Base-by-base conservation (phyloP, 1,284 basidiomycete genomes). In the Fomitopsis schrenkii region DNA sequence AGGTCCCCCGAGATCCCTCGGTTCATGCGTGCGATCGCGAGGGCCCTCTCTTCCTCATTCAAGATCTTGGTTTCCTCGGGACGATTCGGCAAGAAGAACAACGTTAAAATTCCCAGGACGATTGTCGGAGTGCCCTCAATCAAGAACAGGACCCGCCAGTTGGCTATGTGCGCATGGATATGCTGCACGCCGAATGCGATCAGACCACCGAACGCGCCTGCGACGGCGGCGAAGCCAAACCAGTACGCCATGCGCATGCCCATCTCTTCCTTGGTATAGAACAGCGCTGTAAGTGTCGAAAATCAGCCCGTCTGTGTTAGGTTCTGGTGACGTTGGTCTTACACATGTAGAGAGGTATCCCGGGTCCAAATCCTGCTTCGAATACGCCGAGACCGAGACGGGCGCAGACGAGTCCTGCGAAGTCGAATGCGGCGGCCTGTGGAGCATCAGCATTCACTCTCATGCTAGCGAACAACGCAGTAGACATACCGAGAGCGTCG, bases 221-320 rank as follows among this genome's bases (percentile, higher is more conserved):
- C 87, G 9, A 91, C 86, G 1, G 90, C 87, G 19, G 90, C 90
- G 68, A 91, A 91, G 9, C 87, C 88, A 67, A 91, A 90, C 88
- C 88, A 92, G 70, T 86, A 83, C 3, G 88, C 90, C 75, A 92
- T 79, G 70, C 90, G 81, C 55, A 87, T 73, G 15, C 90, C 90
- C 66, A 89, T 81, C 71, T 92, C 90, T 5, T 79, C 70, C 67
- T 85, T 90, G 9, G 89, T 91, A 73, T 92, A 92, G 71, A 87
- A 92, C 62, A 89, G 82, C 0, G 89, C 88, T 91, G 66, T 15
- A 33, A 44, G 28, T 6, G 28, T 42, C 53, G n/a, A 52, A 2
- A 38, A 12, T 19, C n/a, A 15, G 22, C 36, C 14, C 53, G 19
- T 9, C 10, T 38, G 14, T 15, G 8, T 52, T 17, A 53, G 36